Percentiles rank a stretch among this genome's conserved stretches.
These are phyloP conservation scores for Aspergillus carlsbadensis DNA, from an alignment of 495 filamentous ascomycete genomes.

Conservation along the genomic window DNA sequence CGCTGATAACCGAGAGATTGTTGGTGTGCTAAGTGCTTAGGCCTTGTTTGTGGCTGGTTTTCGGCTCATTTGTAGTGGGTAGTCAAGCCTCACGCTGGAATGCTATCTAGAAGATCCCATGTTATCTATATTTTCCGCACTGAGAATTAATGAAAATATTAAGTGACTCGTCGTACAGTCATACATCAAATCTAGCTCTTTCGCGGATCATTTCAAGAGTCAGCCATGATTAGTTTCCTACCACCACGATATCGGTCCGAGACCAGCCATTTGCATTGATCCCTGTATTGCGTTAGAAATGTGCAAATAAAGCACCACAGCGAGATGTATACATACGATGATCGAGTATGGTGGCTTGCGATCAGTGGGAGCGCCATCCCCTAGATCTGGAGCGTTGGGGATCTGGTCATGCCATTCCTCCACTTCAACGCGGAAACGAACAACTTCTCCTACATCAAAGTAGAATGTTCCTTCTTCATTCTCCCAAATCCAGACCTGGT, in stretches of 20 bases:
- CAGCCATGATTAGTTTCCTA: constrained; percentile 13
- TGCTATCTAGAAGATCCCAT: background rate
- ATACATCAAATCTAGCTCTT: background rate
- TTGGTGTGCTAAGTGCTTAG: too few relatives aligned
- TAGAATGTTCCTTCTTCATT: constrained; percentile 69
- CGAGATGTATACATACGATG: constrained; percentile 45
- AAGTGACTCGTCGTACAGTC: constrained; percentile 1
- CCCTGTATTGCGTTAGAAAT: constrained; percentile 32
- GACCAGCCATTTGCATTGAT: constrained; percentile 53
- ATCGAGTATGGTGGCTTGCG: constrained; percentile 66
- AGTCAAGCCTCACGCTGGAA: background rate
- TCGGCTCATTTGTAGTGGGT: background rate
- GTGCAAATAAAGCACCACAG: background rate
- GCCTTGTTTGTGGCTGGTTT: background rate
- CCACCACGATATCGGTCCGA: constrained; percentile 53
- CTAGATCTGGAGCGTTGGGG: constrained; percentile 62
- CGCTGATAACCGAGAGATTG: constrained; percentile 8
- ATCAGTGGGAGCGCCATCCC: constrained; percentile 47
- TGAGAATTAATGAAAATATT: background rate
- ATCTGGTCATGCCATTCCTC: constrained; percentile 89
- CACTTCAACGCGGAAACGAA: constrained; percentile 76
- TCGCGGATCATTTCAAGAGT: background rate
- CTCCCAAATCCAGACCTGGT: constrained; percentile 80
- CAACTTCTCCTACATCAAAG: constrained; percentile 85
- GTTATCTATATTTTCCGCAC: background rate